A percentile compares a stretch with the other conserved stretches of the same genome.
These are phyloP conservation scores for Suillus subalutaceus DNA, from an alignment of 768 basidiomycete species.

Conservation along the genomic window DNA sequence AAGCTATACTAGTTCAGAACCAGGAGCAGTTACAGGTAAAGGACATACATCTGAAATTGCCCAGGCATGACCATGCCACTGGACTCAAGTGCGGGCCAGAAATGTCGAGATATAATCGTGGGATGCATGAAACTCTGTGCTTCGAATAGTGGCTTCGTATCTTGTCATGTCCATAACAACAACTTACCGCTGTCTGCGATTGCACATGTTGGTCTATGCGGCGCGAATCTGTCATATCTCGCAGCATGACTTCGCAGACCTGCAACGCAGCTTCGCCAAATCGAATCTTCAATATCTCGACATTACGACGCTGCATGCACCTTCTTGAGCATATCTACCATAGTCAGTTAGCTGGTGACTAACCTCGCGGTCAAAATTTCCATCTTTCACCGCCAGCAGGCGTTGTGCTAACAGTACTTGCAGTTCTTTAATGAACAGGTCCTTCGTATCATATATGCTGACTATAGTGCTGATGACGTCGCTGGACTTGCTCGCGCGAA, in stretches of 20 bases:
- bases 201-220: slow-evolving; percentile 90
- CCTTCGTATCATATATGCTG: slow-evolving; percentile 96
- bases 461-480: slow-evolving; percentile 97
- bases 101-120: slow-evolving; percentile 89
- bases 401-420: slow-evolving; percentile 91
- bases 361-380: slow-evolving; percentile 73
- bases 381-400: slow-evolving; percentile 78
- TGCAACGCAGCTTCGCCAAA: slow-evolving; percentile 94
- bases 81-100: slow-evolving; percentile 89
- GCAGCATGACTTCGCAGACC: slow-evolving; percentile 98
- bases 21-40: slow-evolving; percentile 9
- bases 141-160: slow-evolving; percentile 1
- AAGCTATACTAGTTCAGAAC: slow-evolving; percentile 44
- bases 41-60: slow-evolving; percentile 73
- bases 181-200: slow-evolving; percentile 62
- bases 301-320: slow-evolving; percentile 71
- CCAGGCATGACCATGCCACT: slow-evolving; percentile 81
- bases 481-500: slow-evolving; percentile 86
- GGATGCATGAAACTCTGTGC: slow-evolving; percentile 76
- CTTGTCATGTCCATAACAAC: neutral
- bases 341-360: neutral
- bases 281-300: slow-evolving; percentile 93
- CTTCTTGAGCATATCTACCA: slow-evolving; percentile 12
- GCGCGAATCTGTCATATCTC: slow-evolving; percentile 94
- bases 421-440: slow-evolving; percentile 93